phyloP scores from a whole-genome alignment of 2,329 filamentous ascomycete genomes.

The Aspergillus niger region DNA sequence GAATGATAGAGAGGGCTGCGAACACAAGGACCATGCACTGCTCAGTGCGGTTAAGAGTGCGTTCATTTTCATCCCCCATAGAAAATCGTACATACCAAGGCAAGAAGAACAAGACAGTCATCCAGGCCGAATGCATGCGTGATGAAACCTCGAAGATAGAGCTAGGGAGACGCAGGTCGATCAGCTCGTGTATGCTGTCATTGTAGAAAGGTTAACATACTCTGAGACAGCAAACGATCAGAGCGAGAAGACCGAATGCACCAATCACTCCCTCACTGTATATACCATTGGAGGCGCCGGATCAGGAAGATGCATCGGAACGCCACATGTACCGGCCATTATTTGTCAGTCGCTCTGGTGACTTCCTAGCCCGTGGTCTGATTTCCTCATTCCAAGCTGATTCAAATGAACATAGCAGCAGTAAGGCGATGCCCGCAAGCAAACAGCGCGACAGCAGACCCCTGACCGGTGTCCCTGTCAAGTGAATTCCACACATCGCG shows the following conservation, averaged over 20 bases:
- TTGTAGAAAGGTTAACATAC: not conserved
- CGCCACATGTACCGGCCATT: not conserved
- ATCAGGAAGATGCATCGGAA: not conserved
- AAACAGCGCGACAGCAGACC: not conserved
- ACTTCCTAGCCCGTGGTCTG: not conserved
- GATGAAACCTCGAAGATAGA: not conserved
- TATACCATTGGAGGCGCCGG: not conserved
- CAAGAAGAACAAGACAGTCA: not conserved
- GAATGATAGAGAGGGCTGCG: not conserved
- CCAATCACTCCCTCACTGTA: conserved; percentile 6
- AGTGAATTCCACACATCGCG: not conserved
- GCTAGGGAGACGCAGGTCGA: not conserved
- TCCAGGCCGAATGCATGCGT: not conserved
- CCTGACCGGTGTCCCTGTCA: not conserved
- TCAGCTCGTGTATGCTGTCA: not conserved
- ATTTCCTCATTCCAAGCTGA: not conserved
- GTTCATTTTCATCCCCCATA: not conserved
- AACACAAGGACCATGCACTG: not conserved
- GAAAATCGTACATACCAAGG: not conserved
- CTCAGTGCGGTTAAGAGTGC: not conserved
- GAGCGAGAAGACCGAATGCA: conserved; percentile 13
- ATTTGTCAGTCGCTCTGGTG: not conserved
- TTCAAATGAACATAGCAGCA: not conserved
- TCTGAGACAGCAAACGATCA: conserved; percentile 10
- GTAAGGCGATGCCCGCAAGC: not conserved